Evolutionary conservation across 2,329 filamentous ascomycete genomes (phyloP).

Genomic region (Setomelanomma holmii): DNA sequence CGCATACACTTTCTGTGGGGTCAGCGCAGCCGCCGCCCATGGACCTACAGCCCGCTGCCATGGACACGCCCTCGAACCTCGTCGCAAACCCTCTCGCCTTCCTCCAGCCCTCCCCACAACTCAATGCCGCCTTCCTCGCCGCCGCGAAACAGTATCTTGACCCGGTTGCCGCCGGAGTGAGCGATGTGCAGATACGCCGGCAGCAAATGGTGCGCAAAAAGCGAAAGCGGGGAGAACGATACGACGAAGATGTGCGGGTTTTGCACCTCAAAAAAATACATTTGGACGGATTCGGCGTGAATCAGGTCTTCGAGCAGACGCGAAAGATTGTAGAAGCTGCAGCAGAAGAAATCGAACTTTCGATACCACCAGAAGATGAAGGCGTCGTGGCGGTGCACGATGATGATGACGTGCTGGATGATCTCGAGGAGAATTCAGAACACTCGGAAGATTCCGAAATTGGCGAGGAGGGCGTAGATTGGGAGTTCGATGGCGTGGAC

Average conservation of each 20-base stretch:
- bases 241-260: constrained; percentile 57
- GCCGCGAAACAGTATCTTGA: constrained; percentile 84
- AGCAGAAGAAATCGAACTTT: constrained; percentile 60
- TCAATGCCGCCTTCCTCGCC: constrained; percentile 73
- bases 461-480: constrained; percentile 45
- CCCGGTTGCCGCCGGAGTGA: constrained; percentile 75
- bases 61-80: constrained; percentile 65
- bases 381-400: constrained; percentile 22
- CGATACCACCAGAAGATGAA: constrained; percentile 44
- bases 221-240: constrained; percentile 70
- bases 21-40: constrained; percentile 45
- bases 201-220: constrained; percentile 75
- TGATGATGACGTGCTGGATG: constrained; percentile 42
- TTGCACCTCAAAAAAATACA: constrained; percentile 84
- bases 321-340: constrained; percentile 78
- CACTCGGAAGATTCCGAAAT: constrained; percentile 41
- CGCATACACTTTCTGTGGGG: constrained; percentile 48
- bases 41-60: constrained; percentile 36
- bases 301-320: constrained; percentile 94
- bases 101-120: constrained; percentile 71
- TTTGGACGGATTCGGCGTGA: constrained; percentile 83
- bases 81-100: constrained; percentile 73
- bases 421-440: constrained; percentile 42
- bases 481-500: constrained; percentile 42
- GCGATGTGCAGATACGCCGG: constrained; percentile 73